Percentiles rank a stretch among this genome's conserved stretches.
Evolutionary conservation across 2,329 filamentous ascomycete species (phyloP).

Genomic region (Torrubiella hemipterigena): DNA sequence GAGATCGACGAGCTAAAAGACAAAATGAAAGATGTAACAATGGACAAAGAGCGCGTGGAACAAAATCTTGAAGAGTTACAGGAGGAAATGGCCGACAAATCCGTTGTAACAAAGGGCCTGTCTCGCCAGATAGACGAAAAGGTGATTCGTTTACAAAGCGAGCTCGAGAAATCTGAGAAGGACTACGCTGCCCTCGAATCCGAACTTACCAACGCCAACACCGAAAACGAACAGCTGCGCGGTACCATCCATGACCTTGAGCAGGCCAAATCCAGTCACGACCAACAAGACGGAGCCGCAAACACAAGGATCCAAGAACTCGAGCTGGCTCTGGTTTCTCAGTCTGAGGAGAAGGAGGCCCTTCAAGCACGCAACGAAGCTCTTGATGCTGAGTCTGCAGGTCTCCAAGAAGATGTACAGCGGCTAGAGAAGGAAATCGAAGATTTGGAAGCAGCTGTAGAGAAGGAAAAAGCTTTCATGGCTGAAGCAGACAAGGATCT

Average conservation of each 20-base stretch:
- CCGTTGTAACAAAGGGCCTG: conserved; percentile 61
- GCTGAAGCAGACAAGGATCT: conserved; percentile 50
- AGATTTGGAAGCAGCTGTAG: conserved; percentile 35
- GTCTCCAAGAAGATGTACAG: conserved; percentile 53
- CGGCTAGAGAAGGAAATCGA: conserved; percentile 32
- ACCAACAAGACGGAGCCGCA: conserved; percentile 17
- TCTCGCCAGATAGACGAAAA: conserved; percentile 67
- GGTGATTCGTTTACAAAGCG: conserved; percentile 51
- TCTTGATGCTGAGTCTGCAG: conserved; percentile 50
- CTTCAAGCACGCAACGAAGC: conserved; percentile 58
- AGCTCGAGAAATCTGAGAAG: conserved; percentile 42
- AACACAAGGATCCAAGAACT: conserved; percentile 38
- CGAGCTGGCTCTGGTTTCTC: conserved; percentile 46
- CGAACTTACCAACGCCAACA: conserved; percentile 31
- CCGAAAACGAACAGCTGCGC: conserved; percentile 33
- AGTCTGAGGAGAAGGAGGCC: conserved; percentile 54
- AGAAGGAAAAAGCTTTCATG: conserved; percentile 44
- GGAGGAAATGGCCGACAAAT: conserved; percentile 70
- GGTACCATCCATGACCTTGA: conserved; percentile 29
- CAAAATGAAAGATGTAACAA: conserved; percentile 38
- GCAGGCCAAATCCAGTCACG: conserved; percentile 10
- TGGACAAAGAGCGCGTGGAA: conserved; percentile 45
- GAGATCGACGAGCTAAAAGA: conserved; percentile 43
- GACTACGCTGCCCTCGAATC: conserved; percentile 41
- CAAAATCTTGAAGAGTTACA: conserved; percentile 53